These are phyloP conservation scores for Phytophthora ohioensis DNA, from an alignment of 352 stramenopile genomes.

Conservation along the genomic window DNA sequence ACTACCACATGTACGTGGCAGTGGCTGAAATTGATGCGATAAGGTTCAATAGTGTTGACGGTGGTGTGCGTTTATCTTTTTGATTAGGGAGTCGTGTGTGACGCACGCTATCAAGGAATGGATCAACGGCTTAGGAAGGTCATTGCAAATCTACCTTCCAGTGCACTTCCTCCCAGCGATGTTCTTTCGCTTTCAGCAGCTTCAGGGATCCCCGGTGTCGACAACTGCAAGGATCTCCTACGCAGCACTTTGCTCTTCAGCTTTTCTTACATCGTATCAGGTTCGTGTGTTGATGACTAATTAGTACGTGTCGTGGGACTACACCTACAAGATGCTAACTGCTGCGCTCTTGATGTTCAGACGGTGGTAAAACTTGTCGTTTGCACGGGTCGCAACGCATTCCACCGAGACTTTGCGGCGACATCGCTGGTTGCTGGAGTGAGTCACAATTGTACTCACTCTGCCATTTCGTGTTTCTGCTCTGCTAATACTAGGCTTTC, in stretches of 20 bases:
- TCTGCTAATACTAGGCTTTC: slow-evolving; percentile 3
- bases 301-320: neutral
- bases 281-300: slow-evolving; percentile 34
- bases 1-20: slow-evolving; percentile 81
- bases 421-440: slow-evolving; percentile 63
- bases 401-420: slow-evolving; percentile 67
- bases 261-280: slow-evolving; percentile 88
- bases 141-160: slow-evolving; percentile 81
- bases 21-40: neutral
- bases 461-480: neutral
- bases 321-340: slow-evolving; percentile 3
- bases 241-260: slow-evolving; percentile 77
- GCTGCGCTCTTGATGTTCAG: slow-evolving; percentile 31
- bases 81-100: slow-evolving; percentile 79
- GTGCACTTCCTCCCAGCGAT: slow-evolving; percentile 83
- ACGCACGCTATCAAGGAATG: slow-evolving; percentile 83
- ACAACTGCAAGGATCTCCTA: slow-evolving; percentile 63
- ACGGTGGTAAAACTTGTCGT: slow-evolving; percentile 79
- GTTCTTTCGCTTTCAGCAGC: slow-evolving; percentile 77
- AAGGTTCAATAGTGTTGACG: neutral
- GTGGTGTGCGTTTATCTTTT: neutral
- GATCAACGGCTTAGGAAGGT: slow-evolving; percentile 70
- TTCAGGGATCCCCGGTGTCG: slow-evolving; percentile 58
- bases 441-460: slow-evolving; percentile 23
- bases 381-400: slow-evolving; percentile 76